Base-by-base conservation (phyloP, 371 early-diverging fungal genomes). In the Zopfochytrium polystomum region DNA sequence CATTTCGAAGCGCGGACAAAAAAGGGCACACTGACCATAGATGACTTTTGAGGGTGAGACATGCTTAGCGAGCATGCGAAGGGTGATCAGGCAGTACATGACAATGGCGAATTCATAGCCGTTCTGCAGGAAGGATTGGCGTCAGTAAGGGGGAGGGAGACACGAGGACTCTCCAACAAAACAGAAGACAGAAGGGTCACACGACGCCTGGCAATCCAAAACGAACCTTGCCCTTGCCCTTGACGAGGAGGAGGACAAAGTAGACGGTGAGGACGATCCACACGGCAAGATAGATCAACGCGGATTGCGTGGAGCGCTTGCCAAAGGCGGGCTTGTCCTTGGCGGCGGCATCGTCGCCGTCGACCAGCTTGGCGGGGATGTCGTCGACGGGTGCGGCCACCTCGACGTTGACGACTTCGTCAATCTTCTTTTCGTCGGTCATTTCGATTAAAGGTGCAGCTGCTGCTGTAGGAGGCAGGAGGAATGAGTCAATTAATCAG, bases 71-170 rank as follows among this genome's bases (percentile, higher is more conserved):
- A 85, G 50, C 62, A 85, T 55, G 60, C 83, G 79, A 61, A 77
- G 69, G 15, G 86, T 61, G 48, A 86, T 67, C 62, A 86, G 81
- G 34, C 69, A 79, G 61, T 86, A 89, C 34, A 84, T 60, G 35
- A 80, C 65, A 31, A 78, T 74, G 49, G 73, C 66, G 32, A 80
- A 73, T 32, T 67, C 72, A 33, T 72, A 68, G 31, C 78, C 80
- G 11, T 74, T 11, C 54, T 54, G 30, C 7, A 27, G 23, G 11
- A 6, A 38, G n/a, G n/a, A 38, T 11, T 38, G 9, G 38, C 11
- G n/a, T 11, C 9, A 38, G 9, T 38, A n/a, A 38, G 38, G 38
- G n/a, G 9, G 11, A 38, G n/a, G 38, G n/a, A 38, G 38, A 38
- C n/a, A 11, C 9, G 9, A 38, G 38, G 38, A 38, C n/a, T 11